Conservation (phyloP, 2,329 filamentous ascomycete genomes). For the Raffaelea arxii region DNA sequence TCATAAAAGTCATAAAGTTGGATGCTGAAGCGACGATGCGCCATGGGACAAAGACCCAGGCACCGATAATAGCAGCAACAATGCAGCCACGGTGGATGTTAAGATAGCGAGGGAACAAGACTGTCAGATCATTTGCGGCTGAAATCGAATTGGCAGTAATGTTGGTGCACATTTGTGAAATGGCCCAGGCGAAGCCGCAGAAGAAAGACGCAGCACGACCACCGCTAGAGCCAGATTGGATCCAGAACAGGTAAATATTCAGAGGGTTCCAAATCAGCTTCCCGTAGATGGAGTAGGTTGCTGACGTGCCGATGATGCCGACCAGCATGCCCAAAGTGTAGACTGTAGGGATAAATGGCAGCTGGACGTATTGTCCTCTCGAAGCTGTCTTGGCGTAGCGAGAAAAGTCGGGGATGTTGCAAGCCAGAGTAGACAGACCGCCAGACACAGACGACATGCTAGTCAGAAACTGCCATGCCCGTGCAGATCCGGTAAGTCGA, state of each 20-base stretch:
- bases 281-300: slow-evolving; percentile 30
- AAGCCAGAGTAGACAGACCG: slow-evolving; percentile 34
- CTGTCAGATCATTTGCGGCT: slow-evolving; percentile 25
- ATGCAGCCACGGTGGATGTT: slow-evolving; percentile 24
- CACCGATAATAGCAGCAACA: slow-evolving; percentile 11
- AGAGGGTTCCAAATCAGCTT: slow-evolving; percentile 16
- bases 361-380: slow-evolving; percentile 28
- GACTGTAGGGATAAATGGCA: slow-evolving; percentile 29
- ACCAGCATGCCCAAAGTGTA: slow-evolving; percentile 15
- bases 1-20: slow-evolving; percentile 12
- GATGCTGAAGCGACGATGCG: slow-evolving; percentile 12
- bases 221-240: slow-evolving; percentile 15
- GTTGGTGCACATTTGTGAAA: slow-evolving; percentile 13
- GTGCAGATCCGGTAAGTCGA: background rate
- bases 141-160: slow-evolving; percentile 23
- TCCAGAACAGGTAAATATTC: slow-evolving; percentile 12
- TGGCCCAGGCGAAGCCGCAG: slow-evolving; percentile 12
- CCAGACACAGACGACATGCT: slow-evolving; percentile 15
- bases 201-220: slow-evolving; percentile 15
- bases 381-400: slow-evolving; percentile 25
- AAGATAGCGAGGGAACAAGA: slow-evolving; percentile 22
- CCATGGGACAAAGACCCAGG: slow-evolving; percentile 17
- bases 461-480: slow-evolving; percentile 22
- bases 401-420: slow-evolving; percentile 35
- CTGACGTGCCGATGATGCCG: slow-evolving; percentile 31